phyloP scores from a whole-genome alignment of 768 basidiomycete species.

The Naganishia vaughanmartiniae region DNA sequence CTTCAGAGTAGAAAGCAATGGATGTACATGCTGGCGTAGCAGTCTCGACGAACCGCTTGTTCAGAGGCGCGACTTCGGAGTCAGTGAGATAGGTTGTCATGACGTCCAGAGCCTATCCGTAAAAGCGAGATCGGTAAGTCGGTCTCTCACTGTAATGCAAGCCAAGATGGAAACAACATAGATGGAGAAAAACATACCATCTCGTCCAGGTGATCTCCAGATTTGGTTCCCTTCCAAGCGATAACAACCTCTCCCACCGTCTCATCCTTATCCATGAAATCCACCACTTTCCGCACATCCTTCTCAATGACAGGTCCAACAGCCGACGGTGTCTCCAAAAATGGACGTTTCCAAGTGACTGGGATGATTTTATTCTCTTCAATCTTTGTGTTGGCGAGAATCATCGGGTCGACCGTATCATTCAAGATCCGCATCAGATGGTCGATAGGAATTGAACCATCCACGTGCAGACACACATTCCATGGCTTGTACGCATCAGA shows the following conservation, averaged over 20 bases:
- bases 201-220: constrained; percentile 67
- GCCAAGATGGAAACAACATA: constrained; percentile 25
- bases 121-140: constrained; percentile 31
- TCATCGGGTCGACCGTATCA: constrained; percentile 73
- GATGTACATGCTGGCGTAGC: constrained; percentile 76
- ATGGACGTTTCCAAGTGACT: constrained; percentile 85
- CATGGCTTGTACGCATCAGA: constrained; percentile 86
- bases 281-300: constrained; percentile 65
- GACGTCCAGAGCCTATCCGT: constrained; percentile 71
- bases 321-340: constrained; percentile 79
- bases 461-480: constrained; percentile 78
- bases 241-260: constrained; percentile 76
- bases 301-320: constrained; percentile 46
- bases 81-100: constrained; percentile 85
- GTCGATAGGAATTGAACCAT: constrained; percentile 75
- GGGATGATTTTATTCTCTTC: constrained; percentile 55
- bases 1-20: constrained; percentile 78
- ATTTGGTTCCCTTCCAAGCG: constrained; percentile 73
- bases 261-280: constrained; percentile 97
- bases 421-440: constrained; percentile 80
- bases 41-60: constrained; percentile 86
- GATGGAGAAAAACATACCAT: too few species aligned
- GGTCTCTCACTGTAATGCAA: neutral
- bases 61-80: constrained; percentile 54
- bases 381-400: constrained; percentile 56